Conservation (phyloP, 2,329 filamentous ascomycete species). For the Fusarium agapanthi region DNA sequence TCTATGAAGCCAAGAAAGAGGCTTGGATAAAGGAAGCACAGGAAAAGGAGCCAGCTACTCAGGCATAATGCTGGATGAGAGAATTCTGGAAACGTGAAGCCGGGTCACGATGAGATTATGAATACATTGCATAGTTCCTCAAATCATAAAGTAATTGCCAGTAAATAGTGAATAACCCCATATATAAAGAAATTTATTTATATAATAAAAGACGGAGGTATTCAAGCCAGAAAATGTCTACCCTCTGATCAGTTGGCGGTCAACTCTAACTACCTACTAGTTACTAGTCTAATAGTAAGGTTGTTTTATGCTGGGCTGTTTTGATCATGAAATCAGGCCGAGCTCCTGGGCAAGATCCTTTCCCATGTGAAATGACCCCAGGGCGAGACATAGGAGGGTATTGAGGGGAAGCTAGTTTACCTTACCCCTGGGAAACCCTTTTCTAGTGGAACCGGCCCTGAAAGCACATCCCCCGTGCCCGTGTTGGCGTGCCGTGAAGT, state of each 20-base stretch:
- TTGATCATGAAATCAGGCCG: not conserved
- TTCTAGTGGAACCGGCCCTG: conserved; percentile 31
- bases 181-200: too few species aligned
- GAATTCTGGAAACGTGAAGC: not conserved
- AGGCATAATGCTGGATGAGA: not conserved
- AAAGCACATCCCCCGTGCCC: conserved; percentile 15
- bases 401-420: not conserved
- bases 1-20: conserved; percentile 58
- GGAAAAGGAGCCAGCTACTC: not conserved
- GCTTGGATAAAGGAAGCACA: conserved; percentile 49
- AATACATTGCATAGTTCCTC: not conserved
- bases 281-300: too few species aligned
- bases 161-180: too few species aligned
- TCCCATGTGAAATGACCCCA: not conserved
- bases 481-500: conserved; percentile 15
- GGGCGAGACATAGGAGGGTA: not conserved
- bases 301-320: not conserved
- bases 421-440: conserved; percentile 12
- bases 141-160: not conserved
- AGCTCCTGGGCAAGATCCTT: not conserved
- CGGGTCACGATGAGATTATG: not conserved
- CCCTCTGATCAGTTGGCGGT: not conserved
- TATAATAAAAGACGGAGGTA: not conserved
- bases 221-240: not conserved
- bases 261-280: not conserved